Evolutionary conservation across 1,284 basidiomycete species (phyloP), one percentile per base, ranked within the genome.

Genomic region (Ganoderma multipileum): DNA sequence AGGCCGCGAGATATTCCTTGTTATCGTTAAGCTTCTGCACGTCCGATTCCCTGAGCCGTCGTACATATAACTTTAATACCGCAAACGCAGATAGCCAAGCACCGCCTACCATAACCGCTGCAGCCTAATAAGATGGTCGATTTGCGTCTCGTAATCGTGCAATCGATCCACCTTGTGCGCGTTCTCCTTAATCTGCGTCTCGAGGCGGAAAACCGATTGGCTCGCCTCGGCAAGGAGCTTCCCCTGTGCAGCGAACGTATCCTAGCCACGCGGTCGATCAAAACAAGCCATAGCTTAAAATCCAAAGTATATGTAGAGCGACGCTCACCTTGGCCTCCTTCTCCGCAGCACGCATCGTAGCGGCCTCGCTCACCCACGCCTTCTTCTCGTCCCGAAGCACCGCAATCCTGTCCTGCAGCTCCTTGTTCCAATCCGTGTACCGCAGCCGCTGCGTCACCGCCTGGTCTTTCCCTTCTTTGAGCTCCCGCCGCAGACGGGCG

Each of bases 91-190:
- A 28, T 23, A 7, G 23, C 39, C 12, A 16, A 44, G 30, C 33
- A 42, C 12, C 2, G n/a, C 77, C 36, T 77, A 91, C 93, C 92
- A 94, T 71, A 93, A 79, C 63, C 85, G 84, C 74, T 93, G 89
- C 77, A 92, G 86, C 68, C 87, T 86, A 67, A 90, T 81, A 66
- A 92, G 85, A 72, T 93, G 90, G 58, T 92, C 88, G 54, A 95
- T 91, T 73, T 91, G 87, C 63, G 82, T 83, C 76, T 92, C 92
- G 67, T 93, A 94, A 75, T 93, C 91, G 68, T 84, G 81, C 59
- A 94, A 78, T 11, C 91, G 84, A 68, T 92, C 88, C 33, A 94
- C 85, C 75, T 93, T 93, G 76, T 90, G 91, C 68, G 90, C 87
- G 54, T 83, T 89, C 77, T 90, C 91, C 76, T 92, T 93, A 73